Evolutionary conservation across 2,329 filamentous ascomycete species (phyloP).

Genomic region (Apiospora kogelbergensis): DNA sequence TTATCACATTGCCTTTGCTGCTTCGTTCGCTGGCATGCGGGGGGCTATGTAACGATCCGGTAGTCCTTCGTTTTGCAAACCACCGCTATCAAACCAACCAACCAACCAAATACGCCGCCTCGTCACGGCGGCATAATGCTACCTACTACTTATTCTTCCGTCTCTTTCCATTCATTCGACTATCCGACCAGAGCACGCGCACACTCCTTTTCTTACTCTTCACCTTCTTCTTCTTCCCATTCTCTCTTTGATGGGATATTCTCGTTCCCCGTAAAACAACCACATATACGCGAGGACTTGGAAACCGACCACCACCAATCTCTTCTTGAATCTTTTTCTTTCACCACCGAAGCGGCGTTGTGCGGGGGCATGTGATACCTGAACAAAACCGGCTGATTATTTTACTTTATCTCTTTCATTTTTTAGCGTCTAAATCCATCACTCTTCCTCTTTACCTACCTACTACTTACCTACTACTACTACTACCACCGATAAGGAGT

Average conservation of each 20-base stretch:
- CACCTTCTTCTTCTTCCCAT: not conserved
- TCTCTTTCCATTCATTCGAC: slow-evolving; percentile 4
- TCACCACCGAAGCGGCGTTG: slow-evolving; percentile 10
- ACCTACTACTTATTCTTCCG: not conserved
- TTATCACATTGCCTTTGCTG: not conserved
- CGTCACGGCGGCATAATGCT: not conserved
- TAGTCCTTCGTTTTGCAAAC: slow-evolving; percentile 3
- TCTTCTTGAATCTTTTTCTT: not conserved
- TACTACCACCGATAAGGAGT: slow-evolving; percentile 1
- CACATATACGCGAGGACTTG: not conserved
- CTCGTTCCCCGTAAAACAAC: not conserved
- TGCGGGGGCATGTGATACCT: slow-evolving; percentile 11
- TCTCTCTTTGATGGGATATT: not conserved
- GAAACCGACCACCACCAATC: not conserved
- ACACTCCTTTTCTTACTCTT: slow-evolving; percentile 7
- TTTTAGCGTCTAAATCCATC: not conserved
- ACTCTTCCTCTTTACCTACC: slow-evolving; percentile 1
- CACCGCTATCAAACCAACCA: not conserved
- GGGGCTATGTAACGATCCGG: not conserved
- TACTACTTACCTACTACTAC: not conserved
- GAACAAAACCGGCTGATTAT: slow-evolving; percentile 11
- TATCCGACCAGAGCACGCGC: slow-evolving; percentile 1
- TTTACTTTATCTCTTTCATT: slow-evolving; percentile 5
- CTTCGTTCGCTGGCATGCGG: not conserved
- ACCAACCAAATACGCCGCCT: not conserved